Evolutionary conservation across 2,329 filamentous ascomycete species (phyloP).

Genomic region (Gremmenia infestans): DNA sequence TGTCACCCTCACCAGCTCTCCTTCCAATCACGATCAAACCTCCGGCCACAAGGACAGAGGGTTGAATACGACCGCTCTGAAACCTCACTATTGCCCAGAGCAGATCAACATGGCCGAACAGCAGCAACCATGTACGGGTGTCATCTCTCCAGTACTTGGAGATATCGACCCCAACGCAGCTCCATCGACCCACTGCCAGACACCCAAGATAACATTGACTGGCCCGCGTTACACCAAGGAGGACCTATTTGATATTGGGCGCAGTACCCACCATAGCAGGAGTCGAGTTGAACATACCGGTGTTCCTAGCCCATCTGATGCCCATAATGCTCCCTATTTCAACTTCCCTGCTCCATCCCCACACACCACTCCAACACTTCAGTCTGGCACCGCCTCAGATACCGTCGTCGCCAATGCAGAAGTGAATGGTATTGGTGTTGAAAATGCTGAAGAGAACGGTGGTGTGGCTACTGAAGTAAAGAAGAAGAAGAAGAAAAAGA

Average conservation of each 20-base stretch:
- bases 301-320: no score
- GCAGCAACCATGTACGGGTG: slow-evolving; percentile 3
- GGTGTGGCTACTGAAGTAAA: slow-evolving; percentile 1
- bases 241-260: neutral
- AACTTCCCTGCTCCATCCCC: no score
- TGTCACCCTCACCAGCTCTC: neutral
- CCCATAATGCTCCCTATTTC: no score
- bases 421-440: neutral
- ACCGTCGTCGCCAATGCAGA: neutral
- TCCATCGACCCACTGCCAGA: no score
- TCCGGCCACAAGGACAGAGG: no score
- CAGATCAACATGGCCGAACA: no score
- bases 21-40: neutral
- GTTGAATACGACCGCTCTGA: no score
- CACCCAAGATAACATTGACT: slow-evolving; percentile 3
- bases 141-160: slow-evolving; percentile 23
- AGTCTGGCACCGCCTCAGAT: no score
- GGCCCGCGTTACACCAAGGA: slow-evolving; percentile 16
- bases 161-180: slow-evolving; percentile 20
- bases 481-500: slow-evolving; percentile 40
- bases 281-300: no score
- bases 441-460: neutral
- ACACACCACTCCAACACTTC: no score
- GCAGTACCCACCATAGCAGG: no score
- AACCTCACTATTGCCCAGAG: no score